These are phyloP conservation scores for Pseudocercospora musae DNA, from an alignment of 2,329 filamentous ascomycete genomes.

Conservation along the genomic window DNA sequence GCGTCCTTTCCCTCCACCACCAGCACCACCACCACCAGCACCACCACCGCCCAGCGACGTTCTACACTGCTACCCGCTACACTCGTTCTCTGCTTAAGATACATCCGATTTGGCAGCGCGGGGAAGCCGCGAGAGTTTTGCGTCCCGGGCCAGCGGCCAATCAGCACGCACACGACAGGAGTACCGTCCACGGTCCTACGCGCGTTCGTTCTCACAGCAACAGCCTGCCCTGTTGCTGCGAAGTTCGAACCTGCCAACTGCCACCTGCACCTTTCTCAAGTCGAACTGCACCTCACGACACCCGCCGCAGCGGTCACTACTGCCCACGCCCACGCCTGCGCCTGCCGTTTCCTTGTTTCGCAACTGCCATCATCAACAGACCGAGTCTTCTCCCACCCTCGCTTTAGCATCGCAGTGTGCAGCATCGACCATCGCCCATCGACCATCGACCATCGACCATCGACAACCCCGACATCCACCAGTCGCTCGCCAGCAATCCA, in stretches of 20 bases:
- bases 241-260: too few species aligned
- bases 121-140: not conserved
- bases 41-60: not conserved
- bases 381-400: not conserved
- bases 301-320: conserved; percentile 3
- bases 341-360: not conserved
- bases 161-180: conserved; percentile 24
- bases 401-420: too few species aligned
- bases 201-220: conserved; percentile 34
- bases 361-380: too few species aligned
- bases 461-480: not conserved
- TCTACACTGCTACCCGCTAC: not conserved
- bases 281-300: conserved; percentile 4
- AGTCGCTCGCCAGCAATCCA: not conserved
- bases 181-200: conserved; percentile 29
- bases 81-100: too few species aligned
- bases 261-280: conserved; percentile 9
- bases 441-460: conserved; percentile 10
- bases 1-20: conserved; percentile 15
- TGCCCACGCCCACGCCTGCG: not conserved
- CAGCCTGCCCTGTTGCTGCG: too few species aligned
- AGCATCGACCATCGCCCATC: too few species aligned
- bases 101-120: not conserved
- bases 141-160: conserved; percentile 22
- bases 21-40: not conserved